Percentiles rank a stretch among this genome's conserved stretches.
Conservation (phyloP, 1,284 basidiomycete genomes). For the Clitocybe nebularis region DNA sequence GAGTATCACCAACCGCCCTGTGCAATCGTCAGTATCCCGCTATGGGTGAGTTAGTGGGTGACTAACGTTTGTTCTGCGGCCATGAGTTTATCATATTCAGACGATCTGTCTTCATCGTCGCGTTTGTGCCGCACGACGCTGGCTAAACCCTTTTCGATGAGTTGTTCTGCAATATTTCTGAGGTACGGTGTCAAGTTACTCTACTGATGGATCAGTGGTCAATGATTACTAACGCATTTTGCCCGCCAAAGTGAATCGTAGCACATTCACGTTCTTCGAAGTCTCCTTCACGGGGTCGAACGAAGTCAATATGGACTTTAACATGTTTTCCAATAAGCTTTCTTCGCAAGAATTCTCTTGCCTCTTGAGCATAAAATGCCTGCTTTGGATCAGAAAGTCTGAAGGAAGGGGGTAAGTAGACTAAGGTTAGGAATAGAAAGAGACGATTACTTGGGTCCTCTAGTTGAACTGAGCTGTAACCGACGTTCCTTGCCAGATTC, state of each 20-base stretch:
- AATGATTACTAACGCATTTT: conserved; percentile 53
- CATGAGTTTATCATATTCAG: conserved; percentile 94
- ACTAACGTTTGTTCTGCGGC: conserved; percentile 87
- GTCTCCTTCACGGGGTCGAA: conserved; percentile 90
- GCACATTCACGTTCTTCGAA: conserved; percentile 91
- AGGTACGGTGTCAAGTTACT: no score
- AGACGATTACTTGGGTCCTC: conserved; percentile 71
- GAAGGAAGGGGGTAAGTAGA: conserved; percentile 9
- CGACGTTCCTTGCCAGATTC: conserved; percentile 75
- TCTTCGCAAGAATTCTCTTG: conserved; percentile 88
- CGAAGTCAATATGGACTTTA: conserved; percentile 81
- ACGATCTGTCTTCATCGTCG: conserved; percentile 93
- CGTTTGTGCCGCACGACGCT: conserved; percentile 88
- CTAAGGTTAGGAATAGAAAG: conserved; percentile 6
- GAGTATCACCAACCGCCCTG: conserved; percentile 75
- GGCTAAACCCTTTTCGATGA: conserved; percentile 91
- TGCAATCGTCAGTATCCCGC: neutral
- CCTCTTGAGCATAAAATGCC: conserved; percentile 87
- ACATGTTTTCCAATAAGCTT: conserved; percentile 89
- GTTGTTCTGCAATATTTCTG: conserved; percentile 88
- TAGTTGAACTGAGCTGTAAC: conserved; percentile 85
- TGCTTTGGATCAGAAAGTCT: conserved; percentile 86
- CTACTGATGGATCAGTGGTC: no score
- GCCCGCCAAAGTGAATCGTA: conserved; percentile 81
- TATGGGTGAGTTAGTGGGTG: conserved; percentile 3